Base-by-base conservation (phyloP, 768 basidiomycete genomes). In the Lentinula sp. region DNA sequence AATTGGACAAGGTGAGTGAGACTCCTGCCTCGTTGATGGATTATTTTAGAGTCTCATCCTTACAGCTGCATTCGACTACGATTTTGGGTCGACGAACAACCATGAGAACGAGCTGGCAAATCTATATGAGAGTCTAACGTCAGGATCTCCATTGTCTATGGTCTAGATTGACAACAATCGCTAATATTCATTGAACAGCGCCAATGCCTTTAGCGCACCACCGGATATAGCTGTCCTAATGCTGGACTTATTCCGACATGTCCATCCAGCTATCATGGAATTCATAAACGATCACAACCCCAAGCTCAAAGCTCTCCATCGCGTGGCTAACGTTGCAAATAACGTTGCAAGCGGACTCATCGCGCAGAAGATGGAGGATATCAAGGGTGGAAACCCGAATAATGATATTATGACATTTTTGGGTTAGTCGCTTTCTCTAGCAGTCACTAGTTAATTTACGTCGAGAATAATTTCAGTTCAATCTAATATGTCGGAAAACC, bases 41-140 rank as follows among this genome's bases (percentile, higher is more conserved):
- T 32, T 40, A 71, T 40, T 2, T 4, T 28, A 40, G 35, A 16
- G 9, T n/a, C 10, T 39, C 7, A 39, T 3, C 10, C 23, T 31
- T 58, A 1, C 66, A 16, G 68, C 66, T 34, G 54, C 72, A 8
- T 61, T 74, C 61, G 82, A 82, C 58, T 76, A 82, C 63, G 73
- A 73, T 23, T 82, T 83, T 40, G 74, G 73, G 6, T 70, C 73
- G 2, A 64, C 77, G 60, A 74, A 79, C 11, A 67, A 76, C 56
- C 68, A 63, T 8, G 67, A 74, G 23, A 77, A 77, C 61, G 66
- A 69, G 45, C 70, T 81, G 18, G 73, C 71, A 28, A 68, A 70
- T 9, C 74, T 73, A 1, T 80, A 74, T 63, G 63, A 67, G 32
- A 75, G 71, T 52, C 57, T 79, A 40, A 67, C 75, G 77, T 79